Evolutionary conservation across 495 filamentous ascomycete genomes (phyloP).

Genomic region (Neurospora sp.): DNA sequence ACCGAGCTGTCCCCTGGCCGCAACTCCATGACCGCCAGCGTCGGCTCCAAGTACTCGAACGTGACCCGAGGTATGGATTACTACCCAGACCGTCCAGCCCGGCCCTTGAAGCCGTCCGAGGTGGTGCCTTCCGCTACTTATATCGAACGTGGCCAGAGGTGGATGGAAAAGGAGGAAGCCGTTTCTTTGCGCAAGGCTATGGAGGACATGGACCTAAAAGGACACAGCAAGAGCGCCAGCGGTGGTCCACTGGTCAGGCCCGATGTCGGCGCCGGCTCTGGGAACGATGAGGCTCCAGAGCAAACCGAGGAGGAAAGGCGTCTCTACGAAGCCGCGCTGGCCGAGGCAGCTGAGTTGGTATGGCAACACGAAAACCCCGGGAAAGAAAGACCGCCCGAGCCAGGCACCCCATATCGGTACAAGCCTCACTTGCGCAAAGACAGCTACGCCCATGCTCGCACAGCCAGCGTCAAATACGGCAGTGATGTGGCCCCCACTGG

Average conservation of each 20-base stretch:
- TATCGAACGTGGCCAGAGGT: slow-evolving; percentile 67
- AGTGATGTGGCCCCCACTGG: slow-evolving; percentile 37
- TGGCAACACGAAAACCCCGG: slow-evolving; percentile 65
- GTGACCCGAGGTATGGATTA: slow-evolving; percentile 30
- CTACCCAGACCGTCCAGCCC: slow-evolving; percentile 28
- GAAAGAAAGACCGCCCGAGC: slow-evolving; percentile 36
- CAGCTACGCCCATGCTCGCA: slow-evolving; percentile 51
- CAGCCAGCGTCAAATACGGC: slow-evolving; percentile 44
- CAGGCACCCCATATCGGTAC: slow-evolving; percentile 55
- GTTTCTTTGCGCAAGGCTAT: slow-evolving; percentile 67
- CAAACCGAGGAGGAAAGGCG: slow-evolving; percentile 51
- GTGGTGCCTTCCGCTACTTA: slow-evolving; percentile 54
- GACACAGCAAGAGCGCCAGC: slow-evolving; percentile 15
- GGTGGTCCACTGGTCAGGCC: background rate
- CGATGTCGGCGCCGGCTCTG: background rate
- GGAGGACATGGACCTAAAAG: slow-evolving; percentile 52
- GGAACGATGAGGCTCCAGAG: background rate
- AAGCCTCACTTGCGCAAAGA: slow-evolving; percentile 50
- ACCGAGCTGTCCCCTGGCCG: background rate
- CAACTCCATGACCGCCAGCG: slow-evolving; percentile 25
- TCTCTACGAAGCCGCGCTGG: slow-evolving; percentile 64
- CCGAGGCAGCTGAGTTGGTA: slow-evolving; percentile 81
- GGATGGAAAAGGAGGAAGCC: slow-evolving; percentile 83
- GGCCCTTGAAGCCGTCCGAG: slow-evolving; percentile 37
- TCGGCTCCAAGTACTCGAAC: slow-evolving; percentile 32